Evolutionary conservation across 139 green algal genomes (phyloP).

Genomic region (Axilococcus clingmanii): DNA sequence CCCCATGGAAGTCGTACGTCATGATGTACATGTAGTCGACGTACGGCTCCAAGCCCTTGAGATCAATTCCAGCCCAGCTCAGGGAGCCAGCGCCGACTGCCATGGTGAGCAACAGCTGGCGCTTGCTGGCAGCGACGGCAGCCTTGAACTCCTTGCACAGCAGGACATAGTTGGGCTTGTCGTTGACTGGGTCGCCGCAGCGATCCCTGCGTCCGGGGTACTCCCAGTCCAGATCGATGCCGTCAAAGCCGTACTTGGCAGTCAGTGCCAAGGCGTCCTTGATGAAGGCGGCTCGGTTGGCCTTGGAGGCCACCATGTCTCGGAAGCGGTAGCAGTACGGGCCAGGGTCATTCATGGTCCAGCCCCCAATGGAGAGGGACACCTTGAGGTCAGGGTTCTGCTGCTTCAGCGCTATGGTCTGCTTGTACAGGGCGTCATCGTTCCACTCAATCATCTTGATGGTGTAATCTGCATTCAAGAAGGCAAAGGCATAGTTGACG

Average conservation of each 20-base stretch:
- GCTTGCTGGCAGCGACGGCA: neutral
- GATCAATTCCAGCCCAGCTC: slow-evolving; percentile 8
- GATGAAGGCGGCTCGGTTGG: slow-evolving; percentile 11
- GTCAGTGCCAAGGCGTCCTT: slow-evolving; percentile 3
- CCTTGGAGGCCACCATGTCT: neutral
- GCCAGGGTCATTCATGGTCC: slow-evolving; percentile 13
- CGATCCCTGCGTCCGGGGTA: slow-evolving; percentile 4
- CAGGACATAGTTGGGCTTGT: slow-evolving; percentile 4
- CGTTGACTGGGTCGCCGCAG: neutral
- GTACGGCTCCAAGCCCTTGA: slow-evolving; percentile 1
- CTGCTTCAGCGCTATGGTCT: slow-evolving; percentile 11
- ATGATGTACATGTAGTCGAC: slow-evolving; percentile 21
- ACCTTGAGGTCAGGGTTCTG: slow-evolving; percentile 10
- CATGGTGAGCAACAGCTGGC: slow-evolving; percentile 14
- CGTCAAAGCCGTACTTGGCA: slow-evolving; percentile 15
- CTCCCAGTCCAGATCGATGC: slow-evolving; percentile 16
- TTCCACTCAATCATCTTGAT: slow-evolving; percentile 17
- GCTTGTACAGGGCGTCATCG: slow-evolving; percentile 5
- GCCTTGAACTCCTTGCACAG: slow-evolving; percentile 14
- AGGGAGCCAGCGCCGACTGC: slow-evolving; percentile 3
- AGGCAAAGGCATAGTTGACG: slow-evolving; percentile 15
- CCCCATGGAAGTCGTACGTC: slow-evolving; percentile 18
- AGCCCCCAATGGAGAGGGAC: slow-evolving; percentile 12
- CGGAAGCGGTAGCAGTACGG: slow-evolving; percentile 8
- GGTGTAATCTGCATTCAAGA: slow-evolving; percentile 18